phyloP scores from a whole-genome alignment of 805 yeast genomes.

The Komagataella mondaviorum region DNA sequence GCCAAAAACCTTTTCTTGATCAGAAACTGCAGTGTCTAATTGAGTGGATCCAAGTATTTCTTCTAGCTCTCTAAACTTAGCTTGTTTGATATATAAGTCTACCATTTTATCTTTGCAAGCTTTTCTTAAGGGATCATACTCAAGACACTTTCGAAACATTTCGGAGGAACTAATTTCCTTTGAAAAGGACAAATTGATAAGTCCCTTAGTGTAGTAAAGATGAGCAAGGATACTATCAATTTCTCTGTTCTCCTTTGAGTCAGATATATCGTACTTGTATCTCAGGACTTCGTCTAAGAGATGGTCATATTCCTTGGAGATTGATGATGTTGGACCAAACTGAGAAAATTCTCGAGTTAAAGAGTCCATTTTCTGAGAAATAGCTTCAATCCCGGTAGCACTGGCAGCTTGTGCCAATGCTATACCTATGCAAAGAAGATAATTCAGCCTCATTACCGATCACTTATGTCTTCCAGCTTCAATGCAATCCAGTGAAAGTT shows the following conservation, averaged over 20 bases:
- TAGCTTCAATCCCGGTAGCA: not conserved
- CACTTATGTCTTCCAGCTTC: not conserved
- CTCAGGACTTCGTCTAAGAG: not conserved
- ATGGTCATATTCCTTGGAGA: not conserved
- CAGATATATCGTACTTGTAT: not conserved
- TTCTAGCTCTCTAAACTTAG: slow-evolving; percentile 26
- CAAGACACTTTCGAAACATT: slow-evolving; percentile 35
- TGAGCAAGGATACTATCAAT: slow-evolving; percentile 17
- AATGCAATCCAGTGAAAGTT: not conserved
- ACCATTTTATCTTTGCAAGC: slow-evolving; percentile 37
- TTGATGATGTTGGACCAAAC: not conserved
- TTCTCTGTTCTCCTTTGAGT: not conserved
- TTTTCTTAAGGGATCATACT: slow-evolving; percentile 21
- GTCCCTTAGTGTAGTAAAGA: slow-evolving; percentile 44
- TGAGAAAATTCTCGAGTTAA: not conserved
- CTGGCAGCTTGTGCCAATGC: not conserved
- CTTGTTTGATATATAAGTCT: slow-evolving; percentile 38
- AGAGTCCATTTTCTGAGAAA: not conserved
- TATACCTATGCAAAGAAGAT: not conserved
- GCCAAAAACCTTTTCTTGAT: slow-evolving; percentile 9
- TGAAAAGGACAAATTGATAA: slow-evolving; percentile 44
- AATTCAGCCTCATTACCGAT: not conserved
- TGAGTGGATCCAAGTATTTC: not conserved
- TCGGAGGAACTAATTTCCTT: slow-evolving; percentile 37
- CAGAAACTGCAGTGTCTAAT: not conserved